phyloP scores from a whole-genome alignment of 805 yeast species.

The Yarrowia yakushimensis region DNA sequence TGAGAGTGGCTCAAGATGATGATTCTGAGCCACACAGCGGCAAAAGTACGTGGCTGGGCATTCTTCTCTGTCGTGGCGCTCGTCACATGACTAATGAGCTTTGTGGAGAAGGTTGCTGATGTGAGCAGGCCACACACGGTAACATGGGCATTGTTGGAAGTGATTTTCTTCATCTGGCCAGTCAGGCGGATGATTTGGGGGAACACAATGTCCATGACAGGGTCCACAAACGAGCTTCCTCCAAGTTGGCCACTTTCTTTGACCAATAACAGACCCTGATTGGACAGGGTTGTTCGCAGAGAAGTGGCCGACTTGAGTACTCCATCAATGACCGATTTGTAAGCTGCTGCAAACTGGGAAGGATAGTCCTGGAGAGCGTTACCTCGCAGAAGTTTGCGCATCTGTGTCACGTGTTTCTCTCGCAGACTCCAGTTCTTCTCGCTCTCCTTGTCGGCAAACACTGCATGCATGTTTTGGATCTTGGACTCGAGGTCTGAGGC shows the following conservation, averaged over 20 bases:
- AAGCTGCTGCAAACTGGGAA: constrained; percentile 38
- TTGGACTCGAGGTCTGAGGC: constrained; percentile 35
- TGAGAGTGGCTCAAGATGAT: constrained; percentile 46
- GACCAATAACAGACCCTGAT: constrained; percentile 69
- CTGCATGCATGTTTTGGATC: constrained; percentile 42
- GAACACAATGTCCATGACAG: constrained; percentile 48
- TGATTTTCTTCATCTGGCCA: constrained; percentile 59
- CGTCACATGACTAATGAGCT: constrained; percentile 50
- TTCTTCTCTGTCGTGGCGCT: constrained; percentile 64
- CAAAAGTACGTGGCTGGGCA: constrained; percentile 63
- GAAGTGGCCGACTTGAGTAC: constrained; percentile 66
- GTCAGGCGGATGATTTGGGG: constrained; percentile 52
- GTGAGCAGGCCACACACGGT: constrained; percentile 50
- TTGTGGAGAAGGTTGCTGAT: constrained; percentile 51
- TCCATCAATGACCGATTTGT: constrained; percentile 51
- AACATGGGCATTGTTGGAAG: constrained; percentile 49
- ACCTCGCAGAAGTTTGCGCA: constrained; percentile 63
- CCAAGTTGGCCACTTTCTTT: constrained; percentile 50
- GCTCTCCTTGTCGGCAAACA: constrained; percentile 72
- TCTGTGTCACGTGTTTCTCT: constrained; percentile 55
- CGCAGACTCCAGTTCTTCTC: constrained; percentile 82
- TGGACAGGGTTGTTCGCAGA: constrained; percentile 76
- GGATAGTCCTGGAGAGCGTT: constrained; percentile 44
- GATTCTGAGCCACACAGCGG: constrained; percentile 68
- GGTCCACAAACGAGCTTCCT: constrained; percentile 32